Conservation (phyloP, 306 rosid species). For the Delonix regia region DNA sequence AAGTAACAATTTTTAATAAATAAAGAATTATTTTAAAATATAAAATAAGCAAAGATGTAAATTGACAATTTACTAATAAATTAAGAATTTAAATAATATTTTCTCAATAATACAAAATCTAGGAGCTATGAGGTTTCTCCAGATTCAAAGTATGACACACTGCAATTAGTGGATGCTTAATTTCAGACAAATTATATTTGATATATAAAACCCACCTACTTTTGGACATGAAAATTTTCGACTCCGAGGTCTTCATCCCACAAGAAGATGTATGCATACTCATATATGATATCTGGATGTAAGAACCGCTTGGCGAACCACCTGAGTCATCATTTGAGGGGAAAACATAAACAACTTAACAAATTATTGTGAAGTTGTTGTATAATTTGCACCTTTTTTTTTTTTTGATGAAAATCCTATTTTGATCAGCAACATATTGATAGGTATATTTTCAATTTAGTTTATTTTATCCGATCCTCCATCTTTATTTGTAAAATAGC, state of each 20-base stretch:
- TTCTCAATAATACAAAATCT: too few species aligned
- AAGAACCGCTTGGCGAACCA: conserved; percentile 44
- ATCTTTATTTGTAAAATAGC: too few species aligned
- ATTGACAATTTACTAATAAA: too few species aligned
- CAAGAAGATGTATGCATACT: conserved; percentile 38
- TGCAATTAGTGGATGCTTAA: neutral
- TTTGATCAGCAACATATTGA: neutral
- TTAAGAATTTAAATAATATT: too few species aligned
- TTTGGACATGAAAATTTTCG: conserved; percentile 26
- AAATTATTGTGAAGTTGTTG: neutral
- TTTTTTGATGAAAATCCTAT: neutral
- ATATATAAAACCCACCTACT: conserved; percentile 21
- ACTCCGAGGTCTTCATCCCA: conserved; percentile 45
- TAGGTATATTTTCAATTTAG: neutral
- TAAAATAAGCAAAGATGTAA: too few species aligned
- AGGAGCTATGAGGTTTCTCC: too few species aligned
- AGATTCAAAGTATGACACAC: neutral
- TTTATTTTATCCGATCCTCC: too few species aligned
- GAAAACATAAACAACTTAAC: neutral
- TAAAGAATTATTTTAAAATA: too few species aligned
- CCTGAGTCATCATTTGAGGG: conserved; percentile 8
- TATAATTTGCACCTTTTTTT: too few species aligned
- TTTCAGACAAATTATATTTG: too few species aligned
- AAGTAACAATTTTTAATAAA: too few species aligned
- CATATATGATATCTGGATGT: conserved; percentile 32